phyloP scores from a whole-genome alignment of 176 grass and related monocot species.

The Alloteropsis semialata region DNA sequence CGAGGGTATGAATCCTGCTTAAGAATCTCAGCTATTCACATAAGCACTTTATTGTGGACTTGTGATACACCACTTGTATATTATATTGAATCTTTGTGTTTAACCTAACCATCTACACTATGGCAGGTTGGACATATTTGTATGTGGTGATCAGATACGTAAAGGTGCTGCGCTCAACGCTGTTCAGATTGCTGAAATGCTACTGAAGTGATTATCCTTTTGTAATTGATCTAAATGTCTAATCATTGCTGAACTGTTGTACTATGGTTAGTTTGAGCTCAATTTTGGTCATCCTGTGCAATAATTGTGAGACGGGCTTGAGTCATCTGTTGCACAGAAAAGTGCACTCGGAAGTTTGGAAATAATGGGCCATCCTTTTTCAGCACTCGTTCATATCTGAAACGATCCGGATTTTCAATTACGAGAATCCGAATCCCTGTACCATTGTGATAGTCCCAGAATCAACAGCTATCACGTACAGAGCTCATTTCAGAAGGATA shows the following conservation, averaged over 20 bases:
- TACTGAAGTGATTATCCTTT: constrained; percentile 49
- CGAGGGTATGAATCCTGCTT: constrained; percentile 55
- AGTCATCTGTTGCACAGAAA: constrained; percentile 4
- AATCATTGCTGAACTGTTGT: constrained; percentile 1
- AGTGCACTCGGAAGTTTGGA: background rate
- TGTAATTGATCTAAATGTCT: no score
- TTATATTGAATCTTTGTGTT: background rate
- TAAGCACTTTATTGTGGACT: background rate
- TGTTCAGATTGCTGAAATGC: constrained; percentile 91
- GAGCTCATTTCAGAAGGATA: no score
- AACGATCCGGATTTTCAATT: no score
- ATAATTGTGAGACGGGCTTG: constrained; percentile 2
- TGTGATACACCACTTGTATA: background rate
- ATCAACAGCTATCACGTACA: no score
- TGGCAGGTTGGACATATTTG: constrained; percentile 89
- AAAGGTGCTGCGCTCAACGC: constrained; percentile 99
- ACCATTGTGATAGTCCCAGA: no score
- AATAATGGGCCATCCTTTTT: background rate
- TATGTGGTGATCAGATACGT: constrained; percentile 96
- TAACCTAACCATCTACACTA: constrained; percentile 17
- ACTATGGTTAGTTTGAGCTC: background rate
- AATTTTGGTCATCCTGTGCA: constrained; percentile 29
- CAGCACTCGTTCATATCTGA: background rate
- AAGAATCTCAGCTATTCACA: background rate
- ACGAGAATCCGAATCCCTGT: no score